phyloP scores from a whole-genome alignment of 2,329 filamentous ascomycete species.

The Paraphaeosphaeria sporulosa region DNA sequence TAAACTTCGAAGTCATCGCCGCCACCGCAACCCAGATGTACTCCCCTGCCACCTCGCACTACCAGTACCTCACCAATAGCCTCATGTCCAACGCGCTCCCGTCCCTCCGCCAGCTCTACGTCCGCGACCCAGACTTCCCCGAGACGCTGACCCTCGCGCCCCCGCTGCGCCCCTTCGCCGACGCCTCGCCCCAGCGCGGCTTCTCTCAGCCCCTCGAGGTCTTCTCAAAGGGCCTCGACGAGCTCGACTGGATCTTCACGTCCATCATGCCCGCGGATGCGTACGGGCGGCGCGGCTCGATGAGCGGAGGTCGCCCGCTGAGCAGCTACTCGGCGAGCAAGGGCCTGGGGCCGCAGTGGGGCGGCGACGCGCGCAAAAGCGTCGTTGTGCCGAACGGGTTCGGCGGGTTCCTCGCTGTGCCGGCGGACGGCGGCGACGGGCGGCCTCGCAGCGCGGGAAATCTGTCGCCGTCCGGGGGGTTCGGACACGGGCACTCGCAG shows the following conservation, averaged over 20 bases:
- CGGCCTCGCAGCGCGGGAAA: conserved; percentile 46
- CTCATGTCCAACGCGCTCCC: conserved; percentile 79
- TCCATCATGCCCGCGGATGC: conserved; percentile 62
- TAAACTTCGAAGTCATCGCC: conserved; percentile 84
- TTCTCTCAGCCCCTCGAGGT: conserved; percentile 67
- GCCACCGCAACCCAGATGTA: conserved; percentile 64
- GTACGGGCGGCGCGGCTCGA: conserved; percentile 49
- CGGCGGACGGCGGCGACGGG: conserved; percentile 46
- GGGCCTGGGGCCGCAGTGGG: conserved; percentile 64
- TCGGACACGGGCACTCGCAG: conserved; percentile 37
- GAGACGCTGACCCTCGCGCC: conserved; percentile 79
- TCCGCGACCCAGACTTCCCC: conserved; percentile 83
- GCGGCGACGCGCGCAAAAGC: conserved; percentile 65
- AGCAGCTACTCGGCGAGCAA: conserved; percentile 55
- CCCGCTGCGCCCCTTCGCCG: conserved; percentile 63
- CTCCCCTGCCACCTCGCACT: conserved; percentile 69
- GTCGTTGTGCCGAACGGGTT: conserved; percentile 73
- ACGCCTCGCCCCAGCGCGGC: conserved; percentile 44
- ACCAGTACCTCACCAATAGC: conserved; percentile 84
- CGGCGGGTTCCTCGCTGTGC: conserved; percentile 71
- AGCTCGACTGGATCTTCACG: conserved; percentile 73
- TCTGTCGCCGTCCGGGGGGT: conserved; percentile 27
- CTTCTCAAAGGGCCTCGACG: conserved; percentile 72
- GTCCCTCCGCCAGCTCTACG: conserved; percentile 78
- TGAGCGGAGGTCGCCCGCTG: conserved; percentile 53